Evolutionary conservation across 306 rosid species (phyloP).

Genomic region (Lablab purpureus): DNA sequence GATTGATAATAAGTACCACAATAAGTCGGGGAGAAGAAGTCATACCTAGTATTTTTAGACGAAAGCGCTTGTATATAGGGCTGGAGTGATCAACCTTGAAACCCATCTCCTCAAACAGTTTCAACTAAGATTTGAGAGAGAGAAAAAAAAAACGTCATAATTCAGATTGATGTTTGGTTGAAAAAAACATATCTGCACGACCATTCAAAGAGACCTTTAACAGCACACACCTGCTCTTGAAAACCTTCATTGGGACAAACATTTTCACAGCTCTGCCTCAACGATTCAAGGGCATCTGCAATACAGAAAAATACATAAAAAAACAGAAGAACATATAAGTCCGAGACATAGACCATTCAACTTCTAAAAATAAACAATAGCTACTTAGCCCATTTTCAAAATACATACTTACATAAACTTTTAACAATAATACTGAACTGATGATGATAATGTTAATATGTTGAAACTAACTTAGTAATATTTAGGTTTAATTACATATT

Average conservation of each 20-base stretch:
- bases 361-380: background rate
- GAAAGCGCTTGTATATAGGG: constrained; percentile 81
- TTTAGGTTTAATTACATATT: background rate
- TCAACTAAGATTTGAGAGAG: constrained; percentile 59
- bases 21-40: constrained; percentile 22
- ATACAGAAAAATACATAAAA: constrained; percentile 12
- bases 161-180: background rate
- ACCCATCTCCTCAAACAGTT: constrained; percentile 91
- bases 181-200: background rate
- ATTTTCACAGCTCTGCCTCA: constrained; percentile 74
- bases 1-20: background rate
- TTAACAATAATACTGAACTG: background rate
- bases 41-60: constrained; percentile 78
- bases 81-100: constrained; percentile 84
- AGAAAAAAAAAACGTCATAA: constrained; percentile 18
- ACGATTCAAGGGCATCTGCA: constrained; percentile 88
- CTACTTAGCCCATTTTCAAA: background rate
- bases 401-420: background rate
- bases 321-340: background rate
- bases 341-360: constrained; percentile 12
- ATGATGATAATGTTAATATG: background rate
- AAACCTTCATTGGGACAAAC: constrained; percentile 99
- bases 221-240: constrained; percentile 76
- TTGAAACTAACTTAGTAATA: background rate
- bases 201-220: constrained; percentile 29